Conservation (phyloP, 2,329 filamentous ascomycete genomes). For the Aspergillus alliaceus region DNA sequence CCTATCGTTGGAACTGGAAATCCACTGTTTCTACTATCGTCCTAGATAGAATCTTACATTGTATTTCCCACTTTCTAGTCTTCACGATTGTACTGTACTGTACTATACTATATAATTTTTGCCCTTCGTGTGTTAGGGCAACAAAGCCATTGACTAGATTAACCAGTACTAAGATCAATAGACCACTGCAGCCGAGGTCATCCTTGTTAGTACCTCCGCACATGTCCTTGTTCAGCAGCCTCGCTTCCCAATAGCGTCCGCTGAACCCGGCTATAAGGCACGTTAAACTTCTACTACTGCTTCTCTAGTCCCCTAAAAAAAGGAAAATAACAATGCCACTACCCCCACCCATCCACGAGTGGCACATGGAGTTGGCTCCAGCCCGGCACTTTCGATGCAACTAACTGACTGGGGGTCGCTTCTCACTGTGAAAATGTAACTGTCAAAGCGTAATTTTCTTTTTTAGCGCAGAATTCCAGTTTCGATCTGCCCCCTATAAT, state of each 20-base stretch:
- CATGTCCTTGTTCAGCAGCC: neutral
- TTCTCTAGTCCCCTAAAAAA: neutral
- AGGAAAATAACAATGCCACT: neutral
- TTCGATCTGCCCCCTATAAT: neutral
- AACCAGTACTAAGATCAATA: neutral
- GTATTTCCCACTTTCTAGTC: neutral
- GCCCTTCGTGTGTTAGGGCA: neutral
- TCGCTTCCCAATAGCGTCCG: conserved; percentile 4
- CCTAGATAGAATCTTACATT: too few species aligned
- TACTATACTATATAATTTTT: neutral
- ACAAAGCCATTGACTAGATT: too few species aligned
- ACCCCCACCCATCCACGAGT: conserved; percentile 3
- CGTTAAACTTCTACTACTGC: neutral
- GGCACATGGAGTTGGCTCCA: conserved; percentile 6
- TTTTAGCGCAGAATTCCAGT: conserved; percentile 4
- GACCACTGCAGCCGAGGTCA: neutral
- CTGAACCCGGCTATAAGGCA: neutral
- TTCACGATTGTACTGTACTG: neutral
- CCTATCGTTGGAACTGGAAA: neutral
- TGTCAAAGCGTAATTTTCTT: neutral
- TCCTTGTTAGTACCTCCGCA: neutral
- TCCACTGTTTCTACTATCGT: neutral
- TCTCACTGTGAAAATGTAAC: neutral
- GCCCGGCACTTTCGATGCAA: conserved; percentile 7
- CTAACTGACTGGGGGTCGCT: neutral